Evolutionary conservation across 1,284 basidiomycete species (phyloP).

Genomic region (Cerioporus squamosus): DNA sequence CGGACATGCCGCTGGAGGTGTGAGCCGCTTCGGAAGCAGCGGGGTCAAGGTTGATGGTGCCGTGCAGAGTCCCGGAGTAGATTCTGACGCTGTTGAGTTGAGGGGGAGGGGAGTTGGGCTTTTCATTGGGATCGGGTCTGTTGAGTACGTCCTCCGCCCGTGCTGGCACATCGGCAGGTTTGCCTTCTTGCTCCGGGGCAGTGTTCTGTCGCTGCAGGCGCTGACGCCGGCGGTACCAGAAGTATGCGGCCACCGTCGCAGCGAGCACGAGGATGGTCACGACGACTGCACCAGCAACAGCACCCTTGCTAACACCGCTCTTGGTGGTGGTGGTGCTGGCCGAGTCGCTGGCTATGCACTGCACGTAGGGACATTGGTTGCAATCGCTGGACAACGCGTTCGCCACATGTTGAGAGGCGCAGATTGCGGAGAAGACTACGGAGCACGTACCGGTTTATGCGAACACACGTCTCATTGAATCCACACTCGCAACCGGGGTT

Average conservation of each 20-base stretch:
- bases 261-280: conserved; percentile 64
- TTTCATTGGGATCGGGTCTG: conserved; percentile 77
- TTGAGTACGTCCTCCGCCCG: conserved; percentile 76
- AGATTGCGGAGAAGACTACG: conserved; percentile 7
- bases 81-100: conserved; percentile 49
- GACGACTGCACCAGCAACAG: conserved; percentile 74
- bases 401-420: conserved; percentile 18
- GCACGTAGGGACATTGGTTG: conserved; percentile 51
- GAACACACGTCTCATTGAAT: conserved; percentile 57
- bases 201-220: conserved; percentile 38
- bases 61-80: conserved; percentile 47
- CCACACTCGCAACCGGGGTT: conserved; percentile 57
- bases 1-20: conserved; percentile 35
- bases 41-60: conserved; percentile 64
- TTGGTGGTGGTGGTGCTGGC: conserved; percentile 26
- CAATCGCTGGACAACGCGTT: conserved; percentile 52
- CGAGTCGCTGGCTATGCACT: conserved; percentile 45
- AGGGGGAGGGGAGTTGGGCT: conserved; percentile 39
- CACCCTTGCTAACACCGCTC: conserved; percentile 62
- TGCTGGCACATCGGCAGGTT: conserved; percentile 64
- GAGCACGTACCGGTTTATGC: conserved; percentile 56
- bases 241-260: conserved; percentile 51
- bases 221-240: conserved; percentile 62
- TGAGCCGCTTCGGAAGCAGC: conserved; percentile 36
- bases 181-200: conserved; percentile 43